Base-by-base conservation (phyloP, 2,329 filamentous ascomycete genomes). In the Lomentospora prolificans region DNA sequence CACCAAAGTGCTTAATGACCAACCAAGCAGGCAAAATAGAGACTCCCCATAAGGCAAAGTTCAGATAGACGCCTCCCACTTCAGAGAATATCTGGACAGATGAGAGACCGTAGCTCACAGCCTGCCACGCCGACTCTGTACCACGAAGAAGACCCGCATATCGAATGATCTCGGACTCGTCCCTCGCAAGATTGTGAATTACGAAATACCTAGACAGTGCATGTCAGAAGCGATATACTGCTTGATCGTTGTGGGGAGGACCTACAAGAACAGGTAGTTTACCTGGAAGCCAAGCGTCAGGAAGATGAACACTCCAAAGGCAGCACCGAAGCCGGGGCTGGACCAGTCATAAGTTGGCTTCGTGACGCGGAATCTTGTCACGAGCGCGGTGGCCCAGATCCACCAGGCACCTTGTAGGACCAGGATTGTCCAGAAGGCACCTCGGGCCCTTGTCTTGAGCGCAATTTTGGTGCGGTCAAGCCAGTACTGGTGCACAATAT, bases 71-170 rank as follows among this genome's bases (percentile, higher is more conserved):
- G 14, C 75, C 82, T 2, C 85, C 86, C 2, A 87, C 76, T 52
- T 83, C 71, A 1, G 79, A 84, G 65, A 89, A 84, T 4, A 87
- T 65, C 0, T 72, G 69, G 8, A 88, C 61, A 2, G 81, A 84
- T 7, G 78, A 80, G 0, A 89, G 67, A 0, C 86, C 86, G 58
- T 89, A 90, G 62, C 83, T 86, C 14, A 90, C 69, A 5, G 85
- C 86, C 64, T 90, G 86, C 70, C 83, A 85, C 0, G 84, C 86
- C 1, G 84, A 87, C 67, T 90, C 86, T 0, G 83, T 86, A 1
- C 83, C 86, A 56, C 86, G 75, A 2, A 90, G 71, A 10, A 90
- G 67, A 0, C 83, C 85, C 0, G 86, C 79, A 62, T 85, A 84
- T 1, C 86, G 78, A 46, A 90, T 79, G 1, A 89, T 77, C 60